These are phyloP conservation scores for Pisolithus tinctorius DNA, from an alignment of 768 basidiomycete species.

Conservation along the genomic window DNA sequence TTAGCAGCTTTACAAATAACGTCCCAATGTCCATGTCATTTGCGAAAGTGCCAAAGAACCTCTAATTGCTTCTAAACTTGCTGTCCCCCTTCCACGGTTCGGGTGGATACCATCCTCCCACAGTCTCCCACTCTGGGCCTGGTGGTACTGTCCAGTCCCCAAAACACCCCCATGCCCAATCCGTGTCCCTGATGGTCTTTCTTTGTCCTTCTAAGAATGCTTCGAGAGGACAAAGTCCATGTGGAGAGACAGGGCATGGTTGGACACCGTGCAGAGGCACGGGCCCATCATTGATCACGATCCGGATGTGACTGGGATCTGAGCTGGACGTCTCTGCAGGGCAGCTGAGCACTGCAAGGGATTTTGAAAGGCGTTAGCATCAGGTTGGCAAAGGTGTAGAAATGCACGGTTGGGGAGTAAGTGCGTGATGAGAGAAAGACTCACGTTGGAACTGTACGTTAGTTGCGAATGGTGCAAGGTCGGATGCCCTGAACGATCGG, in stretches of 20 bases:
- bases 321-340: constrained; percentile 25
- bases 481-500: constrained; percentile 64
- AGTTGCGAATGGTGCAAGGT: constrained; percentile 82
- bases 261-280: constrained; percentile 71
- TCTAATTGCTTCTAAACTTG: too few species aligned
- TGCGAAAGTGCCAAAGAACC: too few species aligned
- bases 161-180: constrained; percentile 71
- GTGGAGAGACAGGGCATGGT: constrained; percentile 55
- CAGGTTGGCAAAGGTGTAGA: neutral
- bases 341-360: constrained; percentile 55
- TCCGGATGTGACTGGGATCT: constrained; percentile 55
- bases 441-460: constrained; percentile 85
- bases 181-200: constrained; percentile 54
- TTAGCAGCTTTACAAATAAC: too few species aligned
- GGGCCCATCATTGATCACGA: constrained; percentile 86
- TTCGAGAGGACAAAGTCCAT: constrained; percentile 69
- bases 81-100: neutral
- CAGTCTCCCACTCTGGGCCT: constrained; percentile 63
- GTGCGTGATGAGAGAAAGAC: constrained; percentile 16
- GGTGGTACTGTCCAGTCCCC: constrained; percentile 70
- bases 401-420: neutral
- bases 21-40: too few species aligned
- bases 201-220: constrained; percentile 67
- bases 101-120: constrained; percentile 21
- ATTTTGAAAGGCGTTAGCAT: neutral